Conservation (phyloP, 148 eudicot genomes). For the Cornus kousa region DNA sequence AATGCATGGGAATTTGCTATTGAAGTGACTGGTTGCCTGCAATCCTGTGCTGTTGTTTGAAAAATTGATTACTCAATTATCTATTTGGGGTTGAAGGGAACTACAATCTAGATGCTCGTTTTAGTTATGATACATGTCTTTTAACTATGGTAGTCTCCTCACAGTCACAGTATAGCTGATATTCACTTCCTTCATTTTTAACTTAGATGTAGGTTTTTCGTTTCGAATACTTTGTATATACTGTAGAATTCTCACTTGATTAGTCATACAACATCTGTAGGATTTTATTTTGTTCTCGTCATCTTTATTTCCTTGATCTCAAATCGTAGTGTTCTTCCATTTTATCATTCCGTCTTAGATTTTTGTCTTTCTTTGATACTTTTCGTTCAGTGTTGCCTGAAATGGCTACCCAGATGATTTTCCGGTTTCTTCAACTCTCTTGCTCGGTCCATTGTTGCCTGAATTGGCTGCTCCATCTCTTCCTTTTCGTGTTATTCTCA, state of each 20-base stretch:
- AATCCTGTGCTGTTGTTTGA: slow-evolving; percentile 16
- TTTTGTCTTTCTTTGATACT: not conserved
- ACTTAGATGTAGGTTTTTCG: slow-evolving; percentile 23
- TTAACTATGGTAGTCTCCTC: slow-evolving; percentile 7
- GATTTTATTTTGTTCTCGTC: slow-evolving; percentile 5
- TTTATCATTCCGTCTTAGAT: not conserved
- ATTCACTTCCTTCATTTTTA: slow-evolving; percentile 29
- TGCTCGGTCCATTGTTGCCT: slow-evolving; percentile 8
- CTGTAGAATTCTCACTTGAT: slow-evolving; percentile 39
- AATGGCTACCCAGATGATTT: not conserved
- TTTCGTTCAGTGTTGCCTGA: slow-evolving; percentile 6
- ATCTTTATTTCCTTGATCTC: slow-evolving; percentile 4
- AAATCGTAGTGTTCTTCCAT: slow-evolving; percentile 1
- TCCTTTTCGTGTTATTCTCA: slow-evolving; percentile 1
- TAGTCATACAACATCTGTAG: slow-evolving; percentile 16
- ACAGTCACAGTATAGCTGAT: slow-evolving; percentile 21
- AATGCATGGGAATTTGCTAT: slow-evolving; percentile 8
- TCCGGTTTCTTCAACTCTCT: not conserved
- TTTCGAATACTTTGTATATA: slow-evolving; percentile 39
- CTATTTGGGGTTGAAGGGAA: slow-evolving; percentile 20
- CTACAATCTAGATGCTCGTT: slow-evolving; percentile 21
- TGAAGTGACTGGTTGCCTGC: slow-evolving; percentile 3
- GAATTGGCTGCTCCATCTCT: slow-evolving; percentile 14
- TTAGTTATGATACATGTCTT: slow-evolving; percentile 16
- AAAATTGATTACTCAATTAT: slow-evolving; percentile 17